A percentile compares a stretch with the other conserved stretches of the same genome.
phyloP scores from a whole-genome alignment of 2,329 filamentous ascomycete genomes.

The Epichloe sylvatica region DNA sequence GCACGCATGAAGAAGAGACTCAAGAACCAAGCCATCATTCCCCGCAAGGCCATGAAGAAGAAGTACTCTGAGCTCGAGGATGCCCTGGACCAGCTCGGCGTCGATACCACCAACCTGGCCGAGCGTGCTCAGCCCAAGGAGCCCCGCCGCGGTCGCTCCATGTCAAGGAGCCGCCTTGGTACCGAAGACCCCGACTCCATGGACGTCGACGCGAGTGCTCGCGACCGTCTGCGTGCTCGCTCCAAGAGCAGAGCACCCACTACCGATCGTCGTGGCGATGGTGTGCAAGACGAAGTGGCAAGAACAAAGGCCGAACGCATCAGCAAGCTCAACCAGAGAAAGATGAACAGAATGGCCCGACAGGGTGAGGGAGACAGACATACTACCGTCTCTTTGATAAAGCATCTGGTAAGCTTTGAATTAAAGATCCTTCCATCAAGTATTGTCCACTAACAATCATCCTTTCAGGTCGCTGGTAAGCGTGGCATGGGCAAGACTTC shows the following conservation, averaged over 20 bases:
- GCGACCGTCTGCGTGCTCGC: conserved; percentile 52
- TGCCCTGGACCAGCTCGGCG: conserved; percentile 70
- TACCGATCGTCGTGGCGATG: conserved; percentile 59
- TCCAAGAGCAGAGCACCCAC: conserved; percentile 55
- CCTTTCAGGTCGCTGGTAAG: conserved; percentile 67
- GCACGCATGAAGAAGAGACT: conserved; percentile 89
- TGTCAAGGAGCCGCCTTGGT: conserved; percentile 46
- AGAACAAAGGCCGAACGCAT: conserved; percentile 73
- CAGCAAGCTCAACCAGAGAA: conserved; percentile 84
- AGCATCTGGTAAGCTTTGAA: conserved; percentile 65
- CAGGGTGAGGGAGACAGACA: conserved; percentile 96
- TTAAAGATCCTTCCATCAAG: conserved; percentile 12
- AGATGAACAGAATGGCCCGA: conserved; percentile 96
- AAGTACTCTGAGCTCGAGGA: conserved; percentile 77
- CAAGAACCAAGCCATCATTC: conserved; percentile 93
- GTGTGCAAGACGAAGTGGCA: conserved; percentile 53
- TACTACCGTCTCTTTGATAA: conserved; percentile 63
- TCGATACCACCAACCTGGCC: conserved; percentile 64
- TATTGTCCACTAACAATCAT: conserved; percentile 8
- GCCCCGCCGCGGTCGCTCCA: conserved; percentile 56
- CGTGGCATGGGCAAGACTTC: conserved; percentile 82
- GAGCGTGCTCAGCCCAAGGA: conserved; percentile 55
- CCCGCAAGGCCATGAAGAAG: conserved; percentile 67
- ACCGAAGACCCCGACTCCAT: conserved; percentile 58
- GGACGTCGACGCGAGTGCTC: conserved; percentile 51